These are phyloP conservation scores for Amborella trichopoda DNA, from an alignment of 164 flowering plant species.

Conservation along the genomic window DNA sequence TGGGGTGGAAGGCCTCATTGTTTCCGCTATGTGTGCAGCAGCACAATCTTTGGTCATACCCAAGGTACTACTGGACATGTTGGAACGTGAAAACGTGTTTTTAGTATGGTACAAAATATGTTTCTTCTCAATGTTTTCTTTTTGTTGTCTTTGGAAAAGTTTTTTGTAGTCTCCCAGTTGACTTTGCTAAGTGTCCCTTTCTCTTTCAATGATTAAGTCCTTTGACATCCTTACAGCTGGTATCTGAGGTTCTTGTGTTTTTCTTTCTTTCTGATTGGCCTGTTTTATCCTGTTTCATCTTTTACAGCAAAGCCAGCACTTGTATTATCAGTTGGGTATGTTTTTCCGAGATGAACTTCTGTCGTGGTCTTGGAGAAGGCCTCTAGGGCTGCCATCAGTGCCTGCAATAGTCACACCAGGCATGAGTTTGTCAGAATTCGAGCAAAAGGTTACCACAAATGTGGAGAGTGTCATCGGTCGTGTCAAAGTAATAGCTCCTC, in stretches of 20 bases:
- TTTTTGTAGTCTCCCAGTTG: too few relatives aligned
- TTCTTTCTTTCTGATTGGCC: too few relatives aligned
- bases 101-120: too few relatives aligned
- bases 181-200: too few relatives aligned
- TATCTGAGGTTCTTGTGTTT: too few relatives aligned
- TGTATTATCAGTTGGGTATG: slow-evolving; percentile 97
- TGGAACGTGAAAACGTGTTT: too few relatives aligned
- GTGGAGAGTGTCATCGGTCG: slow-evolving; percentile 73
- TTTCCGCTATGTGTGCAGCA: slow-evolving; percentile 93
- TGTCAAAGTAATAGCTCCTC: slow-evolving; percentile 72
- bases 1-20: slow-evolving; percentile 94
- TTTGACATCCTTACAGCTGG: too few relatives aligned
- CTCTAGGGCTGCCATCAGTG: slow-evolving; percentile 55
- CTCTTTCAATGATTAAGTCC: too few relatives aligned
- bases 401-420: slow-evolving; percentile 46
- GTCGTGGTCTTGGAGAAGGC: slow-evolving; percentile 95
- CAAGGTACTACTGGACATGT: slow-evolving; percentile 58
- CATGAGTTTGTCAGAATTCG: slow-evolving; percentile 62
- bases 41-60: slow-evolving; percentile 92
- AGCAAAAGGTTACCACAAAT: slow-evolving; percentile 69
- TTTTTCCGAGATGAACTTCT: slow-evolving; percentile 97
- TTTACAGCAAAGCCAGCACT: slow-evolving; percentile 87
- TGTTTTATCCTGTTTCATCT: too few relatives aligned
- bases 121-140: too few relatives aligned
- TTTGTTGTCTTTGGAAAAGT: background rate